Conservation (phyloP, 1,284 basidiomycete species). For the Ustanciosporium gigantosporum region DNA sequence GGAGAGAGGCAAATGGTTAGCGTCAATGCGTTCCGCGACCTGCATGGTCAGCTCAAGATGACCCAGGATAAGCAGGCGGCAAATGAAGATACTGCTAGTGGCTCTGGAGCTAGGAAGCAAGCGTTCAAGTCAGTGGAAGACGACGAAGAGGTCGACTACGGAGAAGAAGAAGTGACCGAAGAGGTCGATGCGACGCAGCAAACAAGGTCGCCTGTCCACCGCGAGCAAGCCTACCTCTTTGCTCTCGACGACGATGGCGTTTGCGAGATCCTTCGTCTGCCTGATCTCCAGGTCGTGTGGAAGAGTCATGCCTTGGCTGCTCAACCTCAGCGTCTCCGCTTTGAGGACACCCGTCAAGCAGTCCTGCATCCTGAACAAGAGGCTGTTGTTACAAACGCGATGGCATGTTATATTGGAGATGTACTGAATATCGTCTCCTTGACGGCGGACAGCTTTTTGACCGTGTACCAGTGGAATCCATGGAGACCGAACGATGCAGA, state of each 20-base stretch:
- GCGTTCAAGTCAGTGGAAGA: conserved; percentile 15
- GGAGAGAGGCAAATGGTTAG: conserved; percentile 1
- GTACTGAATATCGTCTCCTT: conserved; percentile 37
- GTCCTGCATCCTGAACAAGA: conserved; percentile 15
- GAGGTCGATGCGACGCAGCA: neutral
- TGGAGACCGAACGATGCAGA: conserved; percentile 2
- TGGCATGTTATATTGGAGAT: conserved; percentile 38
- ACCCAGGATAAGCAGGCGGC: neutral
- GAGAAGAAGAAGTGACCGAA: conserved; percentile 29
- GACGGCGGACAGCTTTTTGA: conserved; percentile 36
- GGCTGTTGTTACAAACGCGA: conserved; percentile 5
- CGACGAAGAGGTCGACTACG: conserved; percentile 50
- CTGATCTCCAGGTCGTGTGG: conserved; percentile 25
- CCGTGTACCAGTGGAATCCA: conserved; percentile 26
- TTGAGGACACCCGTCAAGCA: conserved; percentile 6
- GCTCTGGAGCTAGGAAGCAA: neutral
- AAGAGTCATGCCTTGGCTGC: conserved; percentile 16
- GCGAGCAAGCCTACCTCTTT: conserved; percentile 24
- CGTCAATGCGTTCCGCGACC: conserved; percentile 23
- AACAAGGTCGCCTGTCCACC: too few species aligned
- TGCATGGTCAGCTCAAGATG: conserved; percentile 1
- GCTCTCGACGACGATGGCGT: conserved; percentile 4
- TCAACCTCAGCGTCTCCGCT: conserved; percentile 20
- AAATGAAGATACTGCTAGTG: neutral
- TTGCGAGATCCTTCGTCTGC: conserved; percentile 27